A percentile compares a stretch with the other conserved stretches of the same genome.
Evolutionary conservation across 495 filamentous ascomycete species (phyloP).

Genomic region (Xylaria acuta): DNA sequence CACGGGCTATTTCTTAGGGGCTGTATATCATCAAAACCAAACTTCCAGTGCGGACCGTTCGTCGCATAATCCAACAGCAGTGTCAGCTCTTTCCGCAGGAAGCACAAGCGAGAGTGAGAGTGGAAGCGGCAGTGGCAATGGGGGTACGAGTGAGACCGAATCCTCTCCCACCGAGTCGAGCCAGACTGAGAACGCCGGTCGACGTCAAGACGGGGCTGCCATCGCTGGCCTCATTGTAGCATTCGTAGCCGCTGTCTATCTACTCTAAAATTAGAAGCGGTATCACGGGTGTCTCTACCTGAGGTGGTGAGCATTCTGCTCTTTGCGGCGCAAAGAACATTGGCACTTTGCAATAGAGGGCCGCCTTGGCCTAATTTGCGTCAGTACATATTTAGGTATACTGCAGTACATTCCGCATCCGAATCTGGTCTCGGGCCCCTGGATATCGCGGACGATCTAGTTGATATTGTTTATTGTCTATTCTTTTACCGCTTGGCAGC

Average conservation of each 20-base stretch:
- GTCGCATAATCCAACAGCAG: conserved; percentile 22
- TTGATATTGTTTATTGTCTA: conserved; percentile 27
- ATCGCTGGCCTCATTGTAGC: conserved; percentile 56
- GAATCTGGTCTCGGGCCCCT: background rate
- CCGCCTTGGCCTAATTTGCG: conserved; percentile 3
- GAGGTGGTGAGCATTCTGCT: background rate
- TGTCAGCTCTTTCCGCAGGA: conserved; percentile 11
- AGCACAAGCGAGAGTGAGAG: conserved; percentile 20
- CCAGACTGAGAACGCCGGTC: conserved; percentile 47
- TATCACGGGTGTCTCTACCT: background rate
- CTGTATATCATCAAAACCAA: conserved; percentile 36
- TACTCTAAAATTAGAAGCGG: conserved; percentile 40
- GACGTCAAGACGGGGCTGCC: conserved; percentile 48
- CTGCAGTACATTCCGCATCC: conserved; percentile 9
- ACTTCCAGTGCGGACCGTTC: conserved; percentile 27
- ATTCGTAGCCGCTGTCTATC: conserved; percentile 52
- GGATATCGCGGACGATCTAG: conserved; percentile 15
- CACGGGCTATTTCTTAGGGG: conserved; percentile 25
- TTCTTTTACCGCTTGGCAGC: background rate
- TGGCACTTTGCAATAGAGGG: background rate
- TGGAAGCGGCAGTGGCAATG: background rate
- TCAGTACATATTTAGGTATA: conserved; percentile 21
- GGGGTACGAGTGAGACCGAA: conserved; percentile 14
- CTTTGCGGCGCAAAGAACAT: conserved; percentile 11
- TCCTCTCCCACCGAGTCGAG: conserved; percentile 31